Evolutionary conservation across 164 flowering plant genomes (phyloP), one percentile per base, ranked within the genome.

Genomic region (Piper betle): DNA sequence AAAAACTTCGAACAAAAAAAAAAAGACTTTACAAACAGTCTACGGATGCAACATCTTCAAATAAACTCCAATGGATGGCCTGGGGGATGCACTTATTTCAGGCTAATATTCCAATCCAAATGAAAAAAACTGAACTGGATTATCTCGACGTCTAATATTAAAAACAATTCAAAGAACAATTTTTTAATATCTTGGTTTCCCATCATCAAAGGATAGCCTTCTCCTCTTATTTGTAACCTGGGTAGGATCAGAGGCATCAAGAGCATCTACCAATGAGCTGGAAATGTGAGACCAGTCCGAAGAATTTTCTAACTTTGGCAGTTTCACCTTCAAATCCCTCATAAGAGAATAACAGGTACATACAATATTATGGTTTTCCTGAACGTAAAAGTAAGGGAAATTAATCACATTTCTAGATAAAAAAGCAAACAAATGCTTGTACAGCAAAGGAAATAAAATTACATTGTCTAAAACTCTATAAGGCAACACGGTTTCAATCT

Each of bases 311-410:
- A 46, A 18, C 38, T 66, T 62, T 60, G 75, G 72, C 46, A 38
- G 62, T 37, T 59, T 62, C 37, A 62, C n/a, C 58, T 71, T 71
- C 62, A 76, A 39, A 46, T 61, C 72, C 65, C 68, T 66, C 80
- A 83, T 73, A 39, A 62, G 56, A 59, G 37, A 66, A 60, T 85
- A 85, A 68, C 82, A 80, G 50, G 73, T 58, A 58, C 65, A 76
- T 13, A 81, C 74, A 52, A 77, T 71, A n/a, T 25, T 25, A 25
- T 25, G 33, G 33, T 25, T 25, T 25, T 78, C 85, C 91, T 82
- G 82, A 48, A 20, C 33, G 52, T 69, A 10, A 6, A 38, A 55
- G 15, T 55, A 19, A 54, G 19, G 42, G 53, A 69, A 13, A 18
- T 46, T 46, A 12, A 10, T 46, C 50, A 25, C 33, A 25, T 25